These are phyloP conservation scores for Cicer judaicum DNA, from an alignment of 306 rosid species.

Conservation along the genomic window DNA sequence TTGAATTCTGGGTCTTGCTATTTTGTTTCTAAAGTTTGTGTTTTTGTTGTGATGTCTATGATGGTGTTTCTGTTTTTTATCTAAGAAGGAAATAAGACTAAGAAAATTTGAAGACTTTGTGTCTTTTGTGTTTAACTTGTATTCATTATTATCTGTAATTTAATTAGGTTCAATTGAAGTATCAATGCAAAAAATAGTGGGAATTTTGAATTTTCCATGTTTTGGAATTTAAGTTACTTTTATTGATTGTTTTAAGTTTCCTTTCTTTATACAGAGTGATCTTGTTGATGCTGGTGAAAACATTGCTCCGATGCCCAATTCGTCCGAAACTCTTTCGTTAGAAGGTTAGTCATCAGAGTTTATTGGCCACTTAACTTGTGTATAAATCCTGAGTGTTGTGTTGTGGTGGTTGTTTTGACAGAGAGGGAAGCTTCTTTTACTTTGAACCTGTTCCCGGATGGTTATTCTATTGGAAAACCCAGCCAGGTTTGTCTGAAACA, in stretches of 20 bases:
- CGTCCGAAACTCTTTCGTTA: constrained; percentile 50
- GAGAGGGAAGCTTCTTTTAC: constrained; percentile 85
- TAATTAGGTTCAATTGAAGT: constrained; percentile 35
- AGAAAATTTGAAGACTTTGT: background rate
- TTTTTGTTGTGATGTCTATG: background rate
- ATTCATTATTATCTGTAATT: background rate
- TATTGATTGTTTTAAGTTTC: constrained; percentile 37
- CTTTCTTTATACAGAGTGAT: constrained; percentile 55
- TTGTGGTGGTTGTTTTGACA: constrained; percentile 53
- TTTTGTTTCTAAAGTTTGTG: background rate
- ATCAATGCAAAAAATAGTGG: background rate
- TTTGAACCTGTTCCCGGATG: constrained; percentile 78
- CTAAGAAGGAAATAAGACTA: background rate
- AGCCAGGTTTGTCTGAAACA: constrained; percentile 71
- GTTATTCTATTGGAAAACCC: constrained; percentile 87
- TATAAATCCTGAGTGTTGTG: constrained; percentile 40
- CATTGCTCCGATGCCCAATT: constrained; percentile 47
- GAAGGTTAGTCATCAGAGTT: constrained; percentile 50
- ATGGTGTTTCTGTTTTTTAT: background rate
- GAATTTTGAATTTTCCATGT: constrained; percentile 1
- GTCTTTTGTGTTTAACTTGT: background rate
- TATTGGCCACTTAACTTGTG: constrained; percentile 28
- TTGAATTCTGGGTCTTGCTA: background rate
- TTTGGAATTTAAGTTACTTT: constrained; percentile 35
- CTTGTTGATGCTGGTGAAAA: constrained; percentile 54